A percentile compares a stretch with the other conserved stretches of the same genome.
These are phyloP conservation scores for Marchantia paleacea DNA, from an alignment of 225 moss, liverwort and hornwort species.

Conservation along the genomic window DNA sequence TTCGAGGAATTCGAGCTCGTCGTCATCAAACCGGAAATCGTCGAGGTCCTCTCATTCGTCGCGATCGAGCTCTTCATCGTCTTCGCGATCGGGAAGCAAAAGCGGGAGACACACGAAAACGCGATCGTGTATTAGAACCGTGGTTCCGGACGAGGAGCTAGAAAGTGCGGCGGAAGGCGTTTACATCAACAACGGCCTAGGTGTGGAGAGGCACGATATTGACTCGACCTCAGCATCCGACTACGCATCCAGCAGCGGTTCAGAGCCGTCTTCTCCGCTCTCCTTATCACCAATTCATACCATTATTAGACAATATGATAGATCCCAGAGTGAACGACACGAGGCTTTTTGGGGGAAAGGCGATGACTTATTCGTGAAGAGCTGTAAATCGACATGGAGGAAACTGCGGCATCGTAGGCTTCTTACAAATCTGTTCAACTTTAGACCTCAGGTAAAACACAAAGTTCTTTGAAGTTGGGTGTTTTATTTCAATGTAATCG, in stretches of 20 bases:
- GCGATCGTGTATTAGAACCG: not conserved
- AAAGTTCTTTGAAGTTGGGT: too few relatives aligned
- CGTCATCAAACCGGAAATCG: not conserved
- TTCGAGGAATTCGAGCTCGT: not conserved
- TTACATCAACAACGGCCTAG: not conserved
- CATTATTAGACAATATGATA: not conserved
- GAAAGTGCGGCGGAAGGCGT: too few relatives aligned
- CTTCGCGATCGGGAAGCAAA: not conserved
- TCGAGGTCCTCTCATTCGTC: not conserved
- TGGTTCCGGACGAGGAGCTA: not conserved
- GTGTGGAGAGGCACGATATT: not conserved
- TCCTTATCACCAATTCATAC: not conserved
- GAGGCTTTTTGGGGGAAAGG: not conserved
- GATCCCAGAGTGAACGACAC: not conserved
- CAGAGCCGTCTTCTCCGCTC: not conserved
- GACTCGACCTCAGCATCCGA: constrained; percentile 1
- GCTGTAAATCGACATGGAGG: not conserved
- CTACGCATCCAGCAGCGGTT: not conserved
- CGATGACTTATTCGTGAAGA: not conserved
- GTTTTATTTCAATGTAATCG: too few relatives aligned
- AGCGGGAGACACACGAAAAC: not conserved
- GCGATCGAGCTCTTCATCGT: not conserved
- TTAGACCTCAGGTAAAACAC: not conserved
- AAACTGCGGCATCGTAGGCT: constrained; percentile 1
- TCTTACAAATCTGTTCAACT: not conserved